Evolutionary conservation across 2,329 filamentous ascomycete genomes (phyloP), one percentile per base, ranked within the genome.

Genomic region (Epichloe elymi): DNA sequence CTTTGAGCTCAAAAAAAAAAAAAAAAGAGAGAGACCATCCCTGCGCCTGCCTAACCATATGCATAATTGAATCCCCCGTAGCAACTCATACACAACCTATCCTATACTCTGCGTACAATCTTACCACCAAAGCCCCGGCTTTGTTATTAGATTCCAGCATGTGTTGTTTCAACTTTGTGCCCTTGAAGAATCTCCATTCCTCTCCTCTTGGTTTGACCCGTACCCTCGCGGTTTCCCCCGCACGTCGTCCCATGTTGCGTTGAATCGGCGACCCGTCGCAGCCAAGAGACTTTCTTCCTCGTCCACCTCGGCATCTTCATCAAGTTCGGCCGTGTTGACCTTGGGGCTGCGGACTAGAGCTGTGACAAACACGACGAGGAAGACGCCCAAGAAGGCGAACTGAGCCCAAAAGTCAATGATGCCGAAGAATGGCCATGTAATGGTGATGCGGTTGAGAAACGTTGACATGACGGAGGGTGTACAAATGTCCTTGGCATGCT

Each of bases 401-500:
- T 98, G 93, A 0, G 89, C 87, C 89, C 90, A 98, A 67, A 97
- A 98, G 58, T 88, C 79, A n/a, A 97, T 72, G 11, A 85, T 82
- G 11, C 93, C 93, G 62, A 98, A 95, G 64, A 96, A 88, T 5
- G 93, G 90, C 76, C 93, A 98, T 64, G 94, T 95, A 62, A 95
- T 79, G 20, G 87, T 90, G 54, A 96, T 80, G 43, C 90, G 83
- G 67, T 97, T 96, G 57, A 98, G 75, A 68, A 98, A 95, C 0
- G 88, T 95, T 53, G 87, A 93, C 65, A 90, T 86, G 38, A 96
- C 83, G 20, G 85, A 91, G 0, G 93, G 89, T 1, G 90, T 97
- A 74, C 93, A 98, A 20, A 95, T 83, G 53, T 83, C 77, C 57
- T 79, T 79, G 3, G 88, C 86, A n/a, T 78, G 75, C n/a, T 75